Evolutionary conservation across 129 eudicot species (phyloP).

Genomic region (Artemisia tridentata): DNA sequence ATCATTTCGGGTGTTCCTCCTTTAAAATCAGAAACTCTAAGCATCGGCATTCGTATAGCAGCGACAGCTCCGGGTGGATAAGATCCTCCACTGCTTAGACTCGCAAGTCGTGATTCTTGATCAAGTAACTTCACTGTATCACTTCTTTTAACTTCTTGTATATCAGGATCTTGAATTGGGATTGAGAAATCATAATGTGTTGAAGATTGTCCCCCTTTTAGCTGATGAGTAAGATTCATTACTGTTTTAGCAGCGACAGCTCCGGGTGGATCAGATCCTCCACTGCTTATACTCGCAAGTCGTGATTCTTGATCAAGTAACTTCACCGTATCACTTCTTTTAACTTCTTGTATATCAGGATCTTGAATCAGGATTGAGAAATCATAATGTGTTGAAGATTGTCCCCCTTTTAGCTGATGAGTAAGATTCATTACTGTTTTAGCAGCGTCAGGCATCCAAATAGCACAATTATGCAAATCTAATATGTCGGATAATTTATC

Average conservation of each 20-base stretch:
- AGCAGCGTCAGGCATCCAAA: constrained; percentile 69
- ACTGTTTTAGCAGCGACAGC: constrained; percentile 32
- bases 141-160: constrained; percentile 45
- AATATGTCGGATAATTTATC: constrained; percentile 64
- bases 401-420: constrained; percentile 49
- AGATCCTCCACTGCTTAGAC: constrained; percentile 45
- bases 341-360: constrained; percentile 50
- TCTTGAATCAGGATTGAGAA: constrained; percentile 39
- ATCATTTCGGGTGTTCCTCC: constrained; percentile 67
- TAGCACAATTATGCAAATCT: constrained; percentile 60
- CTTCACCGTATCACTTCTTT: constrained; percentile 45
- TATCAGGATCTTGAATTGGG: constrained; percentile 50
- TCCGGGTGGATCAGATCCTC: constrained; percentile 45
- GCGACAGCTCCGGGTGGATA: constrained; percentile 55
- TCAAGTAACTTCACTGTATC: constrained; percentile 45
- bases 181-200: constrained; percentile 18
- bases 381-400: constrained; percentile 17
- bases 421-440: constrained; percentile 53
- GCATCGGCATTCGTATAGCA: constrained; percentile 78
- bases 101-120: constrained; percentile 43
- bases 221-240: constrained; percentile 63
- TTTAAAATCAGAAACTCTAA: constrained; percentile 57
- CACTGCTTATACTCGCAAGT: constrained; percentile 43
- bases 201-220: constrained; percentile 35
- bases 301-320: constrained; percentile 45